phyloP scores from a whole-genome alignment of 768 basidiomycete species.

The Pholiota microspora region DNA sequence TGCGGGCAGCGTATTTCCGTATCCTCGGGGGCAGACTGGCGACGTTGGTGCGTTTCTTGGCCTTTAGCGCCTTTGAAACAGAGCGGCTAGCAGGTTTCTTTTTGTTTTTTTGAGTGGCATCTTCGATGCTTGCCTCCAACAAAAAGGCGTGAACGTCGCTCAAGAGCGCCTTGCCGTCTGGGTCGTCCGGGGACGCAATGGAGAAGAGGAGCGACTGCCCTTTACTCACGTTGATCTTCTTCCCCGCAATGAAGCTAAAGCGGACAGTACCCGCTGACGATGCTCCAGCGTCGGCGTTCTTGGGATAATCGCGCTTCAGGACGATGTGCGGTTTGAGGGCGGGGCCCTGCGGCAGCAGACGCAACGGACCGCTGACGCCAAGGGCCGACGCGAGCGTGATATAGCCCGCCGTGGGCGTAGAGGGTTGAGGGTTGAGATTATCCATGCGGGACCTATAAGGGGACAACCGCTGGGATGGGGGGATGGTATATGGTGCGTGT shows the following conservation, averaged over 20 bases:
- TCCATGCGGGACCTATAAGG: constrained; percentile 29
- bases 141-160: constrained; percentile 58
- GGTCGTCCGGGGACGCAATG: constrained; percentile 36
- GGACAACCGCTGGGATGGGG: constrained; percentile 13
- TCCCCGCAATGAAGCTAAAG: constrained; percentile 67
- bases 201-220: constrained; percentile 70
- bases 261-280: constrained; percentile 40
- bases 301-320: constrained; percentile 55
- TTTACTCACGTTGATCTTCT: constrained; percentile 67
- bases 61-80: constrained; percentile 1
- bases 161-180: constrained; percentile 19
- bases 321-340: constrained; percentile 69
- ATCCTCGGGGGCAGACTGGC: constrained; percentile 23
- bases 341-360: constrained; percentile 64
- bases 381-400: constrained; percentile 51
- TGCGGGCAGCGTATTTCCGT: constrained; percentile 19
- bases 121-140: constrained; percentile 51
- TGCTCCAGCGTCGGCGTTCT: constrained; percentile 42
- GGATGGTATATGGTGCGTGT: constrained; percentile 11
- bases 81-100: constrained; percentile 4
- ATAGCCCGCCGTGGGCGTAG: constrained; percentile 23
- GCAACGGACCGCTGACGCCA: constrained; percentile 59
- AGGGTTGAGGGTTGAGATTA: constrained; percentile 34
- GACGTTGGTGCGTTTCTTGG: constrained; percentile 9
- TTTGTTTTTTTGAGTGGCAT: constrained; percentile 30